Evolutionary conservation across 2,329 filamentous ascomycete species (phyloP).

Genomic region (Pseudogymnoascus sp.): DNA sequence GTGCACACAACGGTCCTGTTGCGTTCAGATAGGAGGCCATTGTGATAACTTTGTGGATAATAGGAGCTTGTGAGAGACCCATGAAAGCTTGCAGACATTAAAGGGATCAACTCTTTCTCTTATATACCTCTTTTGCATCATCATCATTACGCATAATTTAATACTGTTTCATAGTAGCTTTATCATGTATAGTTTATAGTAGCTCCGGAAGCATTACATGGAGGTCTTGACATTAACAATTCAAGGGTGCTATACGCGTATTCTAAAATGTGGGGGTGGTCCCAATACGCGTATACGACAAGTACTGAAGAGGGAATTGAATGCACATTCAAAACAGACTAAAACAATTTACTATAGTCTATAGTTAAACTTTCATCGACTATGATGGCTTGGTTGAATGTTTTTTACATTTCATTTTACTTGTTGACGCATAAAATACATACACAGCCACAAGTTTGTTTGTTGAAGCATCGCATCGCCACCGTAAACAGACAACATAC

Average conservation of each 20-base stretch:
- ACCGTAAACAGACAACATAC: neutral
- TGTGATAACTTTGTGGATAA: neutral
- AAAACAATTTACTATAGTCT: too few relatives aligned
- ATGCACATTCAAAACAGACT: neutral
- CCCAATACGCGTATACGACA: neutral
- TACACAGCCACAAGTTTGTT: neutral
- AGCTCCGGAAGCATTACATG: neutral
- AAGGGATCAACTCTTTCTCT: neutral
- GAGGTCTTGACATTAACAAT: neutral
- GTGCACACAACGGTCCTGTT: neutral
- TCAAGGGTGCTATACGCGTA: neutral
- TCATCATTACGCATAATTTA: neutral
- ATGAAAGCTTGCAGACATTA: neutral
- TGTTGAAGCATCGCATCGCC: neutral
- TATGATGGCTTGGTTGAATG: neutral
- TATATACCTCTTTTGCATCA: neutral
- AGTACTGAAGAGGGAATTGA: neutral
- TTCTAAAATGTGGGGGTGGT: neutral
- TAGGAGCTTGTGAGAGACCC: neutral
- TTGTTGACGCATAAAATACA: neutral
- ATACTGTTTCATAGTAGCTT: neutral
- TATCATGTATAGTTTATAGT: neutral
- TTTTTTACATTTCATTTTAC: neutral
- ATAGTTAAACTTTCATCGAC: neutral
- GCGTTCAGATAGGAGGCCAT: neutral